Base-by-base conservation (phyloP, 257 asterid species). In the Solanum etuberosum region DNA sequence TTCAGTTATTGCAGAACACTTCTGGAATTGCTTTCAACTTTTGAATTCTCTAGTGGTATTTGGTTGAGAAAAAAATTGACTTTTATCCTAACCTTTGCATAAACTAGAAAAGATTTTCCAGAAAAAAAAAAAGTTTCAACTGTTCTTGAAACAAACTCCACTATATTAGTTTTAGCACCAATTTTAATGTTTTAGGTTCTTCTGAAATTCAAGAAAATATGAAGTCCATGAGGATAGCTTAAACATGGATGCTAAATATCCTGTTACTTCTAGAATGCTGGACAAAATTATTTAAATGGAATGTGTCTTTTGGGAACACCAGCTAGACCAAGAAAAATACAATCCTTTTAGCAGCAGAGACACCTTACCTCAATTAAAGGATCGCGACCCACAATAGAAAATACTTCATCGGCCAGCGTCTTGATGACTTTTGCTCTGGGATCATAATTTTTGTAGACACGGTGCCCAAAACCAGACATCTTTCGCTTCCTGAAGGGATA, bases 401-500 rank as follows among this genome's bases (percentile, higher is more conserved):
- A 97, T 38, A 97, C 99, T 94, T 97, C 99, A 88, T 96, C 99
- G 1, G 99, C 97, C 61, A 97, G 97, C 90, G 89, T 92, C 93
- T 94, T 96, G 90, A 97, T 97, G 89, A 97, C 99, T 93, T 93
- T 96, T 61, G 99, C 99, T 43, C 99, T 94, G 25, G 99, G 99
- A 88, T 97, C 99, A 89, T 97, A 97, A 89, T 96, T 96, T 88
- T 97, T 97, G 94, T 97, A 97, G 73, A 97, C 99, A 86, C 99
- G 99, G 91, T 97, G 99, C 67, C 99, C 99, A 86, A 97, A 97
- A 73, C 99, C 99, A 88, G 99, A 97, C 99, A 97, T 96, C 93
- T 97, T 97, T 77, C 98, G 97, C 90, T 92, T 97, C 97, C 99
- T 97, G 81, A n/a, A 89, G 73, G 86, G 59, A 40, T 67, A n/a